Conservation (phyloP, 495 filamentous ascomycete species). For the Hypoxylon rickii region DNA sequence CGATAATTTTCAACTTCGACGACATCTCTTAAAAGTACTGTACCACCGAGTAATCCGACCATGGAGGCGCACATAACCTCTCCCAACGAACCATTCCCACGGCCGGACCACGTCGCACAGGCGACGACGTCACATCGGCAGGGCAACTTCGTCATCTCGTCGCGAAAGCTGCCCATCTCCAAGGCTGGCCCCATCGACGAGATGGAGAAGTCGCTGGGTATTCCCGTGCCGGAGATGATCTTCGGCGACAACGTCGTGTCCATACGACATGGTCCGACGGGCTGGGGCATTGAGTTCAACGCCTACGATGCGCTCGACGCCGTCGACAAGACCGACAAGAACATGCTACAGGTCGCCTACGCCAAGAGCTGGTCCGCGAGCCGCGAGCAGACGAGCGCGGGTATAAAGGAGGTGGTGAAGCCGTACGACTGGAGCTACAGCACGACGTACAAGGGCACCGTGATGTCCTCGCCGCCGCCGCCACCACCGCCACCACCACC, state of each 20-base stretch:
- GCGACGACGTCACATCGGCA: slow-evolving; percentile 55
- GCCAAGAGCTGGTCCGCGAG: slow-evolving; percentile 87
- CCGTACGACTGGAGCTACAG: slow-evolving; percentile 98
- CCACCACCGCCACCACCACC: not conserved
- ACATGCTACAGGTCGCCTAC: slow-evolving; percentile 91
- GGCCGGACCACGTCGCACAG: slow-evolving; percentile 36
- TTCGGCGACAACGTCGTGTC: slow-evolving; percentile 90
- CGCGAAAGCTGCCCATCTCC: slow-evolving; percentile 87
- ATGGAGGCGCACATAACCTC: slow-evolving; percentile 41
- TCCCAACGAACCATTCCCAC: slow-evolving; percentile 47
- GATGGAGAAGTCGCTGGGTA: slow-evolving; percentile 75
- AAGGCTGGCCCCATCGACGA: slow-evolving; percentile 88
- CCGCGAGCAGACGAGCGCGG: slow-evolving; percentile 81
- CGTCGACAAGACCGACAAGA: slow-evolving; percentile 89
- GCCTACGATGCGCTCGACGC: slow-evolving; percentile 83
- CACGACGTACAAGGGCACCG: slow-evolving; percentile 79
- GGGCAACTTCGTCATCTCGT: slow-evolving; percentile 70
- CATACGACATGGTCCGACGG: slow-evolving; percentile 68
- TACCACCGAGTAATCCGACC: not conserved
- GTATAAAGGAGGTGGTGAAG: slow-evolving; percentile 90
- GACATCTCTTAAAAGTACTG: too few relatives aligned
- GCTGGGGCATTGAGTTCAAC: slow-evolving; percentile 80
- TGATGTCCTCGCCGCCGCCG: slow-evolving; percentile 15
- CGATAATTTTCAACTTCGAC: too few relatives aligned
- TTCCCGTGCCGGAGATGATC: slow-evolving; percentile 96